Evolutionary conservation across 73 alveolate genomes (phyloP).

Genomic region (Paramecium sonneborni): DNA sequence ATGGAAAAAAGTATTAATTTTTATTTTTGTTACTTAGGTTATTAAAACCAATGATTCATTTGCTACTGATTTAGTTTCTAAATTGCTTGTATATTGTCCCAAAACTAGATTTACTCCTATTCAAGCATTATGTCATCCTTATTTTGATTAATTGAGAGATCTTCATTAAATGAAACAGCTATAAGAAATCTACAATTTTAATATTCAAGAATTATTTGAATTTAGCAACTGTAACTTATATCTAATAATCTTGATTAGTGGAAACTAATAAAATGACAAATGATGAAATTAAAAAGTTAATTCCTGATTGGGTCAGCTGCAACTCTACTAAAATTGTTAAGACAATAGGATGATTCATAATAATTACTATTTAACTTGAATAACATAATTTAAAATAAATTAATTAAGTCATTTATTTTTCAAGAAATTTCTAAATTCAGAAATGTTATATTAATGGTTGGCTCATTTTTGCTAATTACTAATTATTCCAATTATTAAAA

Average conservation of each 20-base stretch:
- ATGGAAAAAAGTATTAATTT: constrained; percentile 43
- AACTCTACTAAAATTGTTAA: background rate
- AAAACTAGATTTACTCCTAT: constrained; percentile 72
- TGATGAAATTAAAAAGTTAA: background rate
- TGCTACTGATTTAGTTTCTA: constrained; percentile 74
- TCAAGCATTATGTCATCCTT: constrained; percentile 77
- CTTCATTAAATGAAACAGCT: background rate
- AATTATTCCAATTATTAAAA: too few species aligned
- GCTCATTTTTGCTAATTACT: too few species aligned
- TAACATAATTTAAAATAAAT: too few species aligned
- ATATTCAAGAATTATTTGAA: constrained; percentile 25
- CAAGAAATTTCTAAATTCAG: too few species aligned
- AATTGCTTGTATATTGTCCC: constrained; percentile 76
- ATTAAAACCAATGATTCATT: constrained; percentile 66
- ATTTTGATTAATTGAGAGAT: constrained; percentile 84
- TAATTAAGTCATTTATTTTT: too few species aligned
- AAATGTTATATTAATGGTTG: too few species aligned
- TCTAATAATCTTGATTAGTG: background rate
- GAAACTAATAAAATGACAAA: background rate
- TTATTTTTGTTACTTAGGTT: background rate
- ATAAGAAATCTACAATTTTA: background rate
- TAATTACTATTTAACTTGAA: too few species aligned
- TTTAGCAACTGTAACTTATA: constrained; percentile 31
- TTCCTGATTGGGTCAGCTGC: constrained; percentile 58
- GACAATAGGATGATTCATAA: background rate